phyloP scores from a whole-genome alignment of 345 rosid genomes.

The Conringia planisiliqua region DNA sequence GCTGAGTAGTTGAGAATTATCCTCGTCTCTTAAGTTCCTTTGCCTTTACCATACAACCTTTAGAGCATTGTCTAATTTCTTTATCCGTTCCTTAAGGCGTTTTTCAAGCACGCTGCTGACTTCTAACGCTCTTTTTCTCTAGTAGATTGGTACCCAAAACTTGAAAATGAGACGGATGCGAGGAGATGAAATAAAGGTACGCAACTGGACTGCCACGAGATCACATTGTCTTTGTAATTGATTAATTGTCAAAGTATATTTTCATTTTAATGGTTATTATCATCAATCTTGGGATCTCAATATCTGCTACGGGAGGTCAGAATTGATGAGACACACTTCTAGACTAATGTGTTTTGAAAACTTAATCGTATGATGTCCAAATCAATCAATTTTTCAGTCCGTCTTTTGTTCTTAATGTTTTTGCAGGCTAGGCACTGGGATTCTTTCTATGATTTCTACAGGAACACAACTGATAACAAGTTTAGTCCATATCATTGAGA shows the following conservation, averaged over 20 bases:
- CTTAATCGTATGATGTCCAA: not conserved
- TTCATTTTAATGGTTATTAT: not conserved
- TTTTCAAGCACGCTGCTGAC: constrained; percentile 8
- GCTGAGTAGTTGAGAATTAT: constrained; percentile 2
- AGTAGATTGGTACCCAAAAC: constrained; percentile 79
- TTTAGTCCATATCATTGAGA: constrained; percentile 33
- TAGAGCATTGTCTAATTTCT: not conserved
- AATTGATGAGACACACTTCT: not conserved
- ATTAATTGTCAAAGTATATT: not conserved
- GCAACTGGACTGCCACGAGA: not conserved
- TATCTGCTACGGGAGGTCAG: not conserved
- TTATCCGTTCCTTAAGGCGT: not conserved
- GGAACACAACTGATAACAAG: constrained; percentile 94
- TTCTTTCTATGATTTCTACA: constrained; percentile 83
- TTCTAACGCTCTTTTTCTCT: constrained; percentile 29
- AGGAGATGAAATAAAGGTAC: constrained; percentile 91
- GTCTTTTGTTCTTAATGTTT: constrained; percentile 15
- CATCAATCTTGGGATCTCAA: not conserved
- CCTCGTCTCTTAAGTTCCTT: not conserved
- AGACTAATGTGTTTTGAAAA: not conserved
- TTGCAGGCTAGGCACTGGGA: constrained; percentile 93
- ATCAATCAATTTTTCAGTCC: not conserved
- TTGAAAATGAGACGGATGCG: constrained; percentile 81
- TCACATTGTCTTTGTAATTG: not conserved
- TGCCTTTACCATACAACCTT: not conserved